These are phyloP conservation scores for Colletotrichum spinosum DNA, from an alignment of 2,329 filamentous ascomycete species.

Conservation along the genomic window DNA sequence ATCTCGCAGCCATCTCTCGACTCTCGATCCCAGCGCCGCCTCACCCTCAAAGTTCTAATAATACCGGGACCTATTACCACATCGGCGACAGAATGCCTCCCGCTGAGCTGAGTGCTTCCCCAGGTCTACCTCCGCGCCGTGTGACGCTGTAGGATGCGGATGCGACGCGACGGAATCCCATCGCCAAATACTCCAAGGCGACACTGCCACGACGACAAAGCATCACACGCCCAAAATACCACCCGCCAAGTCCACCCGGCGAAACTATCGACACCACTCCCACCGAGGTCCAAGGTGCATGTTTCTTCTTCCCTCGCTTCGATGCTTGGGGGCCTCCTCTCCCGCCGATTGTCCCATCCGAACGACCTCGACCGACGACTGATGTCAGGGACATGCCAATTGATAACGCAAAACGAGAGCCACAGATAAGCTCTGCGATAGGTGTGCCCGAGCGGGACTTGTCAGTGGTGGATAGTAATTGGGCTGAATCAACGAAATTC, in stretches of 20 bases:
- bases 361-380: not conserved
- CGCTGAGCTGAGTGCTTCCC: not conserved
- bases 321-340: slow-evolving; percentile 13
- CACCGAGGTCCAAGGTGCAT: not conserved
- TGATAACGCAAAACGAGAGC: slow-evolving; percentile 10
- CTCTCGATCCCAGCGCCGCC: no score
- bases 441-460: slow-evolving; percentile 17
- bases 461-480: slow-evolving; percentile 37
- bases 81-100: no score
- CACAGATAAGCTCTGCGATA: slow-evolving; percentile 30
- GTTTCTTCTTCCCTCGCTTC: slow-evolving; percentile 13
- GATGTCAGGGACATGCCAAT: not conserved
- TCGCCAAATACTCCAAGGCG: not conserved
- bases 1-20: no score
- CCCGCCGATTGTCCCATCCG: not conserved
- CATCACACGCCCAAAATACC: slow-evolving; percentile 11
- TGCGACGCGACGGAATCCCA: slow-evolving; percentile 10
- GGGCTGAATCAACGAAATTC: slow-evolving; percentile 39
- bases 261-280: slow-evolving; percentile 27
- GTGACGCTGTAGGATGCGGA: not conserved
- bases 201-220: slow-evolving; percentile 24
- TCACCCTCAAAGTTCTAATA: no score
- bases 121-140: not conserved
- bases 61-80: no score
- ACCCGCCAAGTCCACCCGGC: slow-evolving; percentile 25